These are phyloP conservation scores for Penicillium argentinense DNA, from an alignment of 495 filamentous ascomycete species.

Conservation along the genomic window DNA sequence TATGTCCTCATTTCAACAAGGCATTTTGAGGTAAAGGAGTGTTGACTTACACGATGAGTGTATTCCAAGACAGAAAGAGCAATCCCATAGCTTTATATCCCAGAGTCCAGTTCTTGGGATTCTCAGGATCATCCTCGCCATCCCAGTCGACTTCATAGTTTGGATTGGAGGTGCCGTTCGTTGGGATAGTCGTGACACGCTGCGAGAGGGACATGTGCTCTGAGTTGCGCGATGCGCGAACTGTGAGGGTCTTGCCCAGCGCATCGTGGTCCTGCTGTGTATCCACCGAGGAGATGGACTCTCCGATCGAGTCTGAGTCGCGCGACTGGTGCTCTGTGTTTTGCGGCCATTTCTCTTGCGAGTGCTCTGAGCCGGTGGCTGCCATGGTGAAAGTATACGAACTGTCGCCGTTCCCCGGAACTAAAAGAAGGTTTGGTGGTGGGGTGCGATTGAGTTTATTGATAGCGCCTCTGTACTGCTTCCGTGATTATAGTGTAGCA, in stretches of 20 bases:
- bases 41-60: slow-evolving; percentile 60
- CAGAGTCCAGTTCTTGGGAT: slow-evolving; percentile 76
- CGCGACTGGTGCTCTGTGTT: slow-evolving; percentile 20
- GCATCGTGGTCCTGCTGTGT: slow-evolving; percentile 29
- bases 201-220: slow-evolving; percentile 30
- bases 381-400: neutral
- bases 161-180: slow-evolving; percentile 59
- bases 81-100: slow-evolving; percentile 66
- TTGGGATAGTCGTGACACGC: slow-evolving; percentile 54
- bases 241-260: slow-evolving; percentile 29
- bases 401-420: neutral
- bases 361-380: neutral
- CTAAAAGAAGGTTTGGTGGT: neutral
- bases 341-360: slow-evolving; percentile 26
- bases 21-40: too few species aligned
- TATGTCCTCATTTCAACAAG: too few species aligned
- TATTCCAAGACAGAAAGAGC: slow-evolving; percentile 66
- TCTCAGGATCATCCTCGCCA: slow-evolving; percentile 59
- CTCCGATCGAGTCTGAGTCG: slow-evolving; percentile 28
- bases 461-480: too few species aligned
- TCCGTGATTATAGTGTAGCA: too few species aligned
- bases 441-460: slow-evolving; percentile 2
- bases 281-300: slow-evolving; percentile 32
- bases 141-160: slow-evolving; percentile 77
- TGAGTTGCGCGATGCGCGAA: slow-evolving; percentile 16